Evolutionary conservation across 1,139 yeast species (phyloP).

Genomic region (Yamadazyma aaseri): DNA sequence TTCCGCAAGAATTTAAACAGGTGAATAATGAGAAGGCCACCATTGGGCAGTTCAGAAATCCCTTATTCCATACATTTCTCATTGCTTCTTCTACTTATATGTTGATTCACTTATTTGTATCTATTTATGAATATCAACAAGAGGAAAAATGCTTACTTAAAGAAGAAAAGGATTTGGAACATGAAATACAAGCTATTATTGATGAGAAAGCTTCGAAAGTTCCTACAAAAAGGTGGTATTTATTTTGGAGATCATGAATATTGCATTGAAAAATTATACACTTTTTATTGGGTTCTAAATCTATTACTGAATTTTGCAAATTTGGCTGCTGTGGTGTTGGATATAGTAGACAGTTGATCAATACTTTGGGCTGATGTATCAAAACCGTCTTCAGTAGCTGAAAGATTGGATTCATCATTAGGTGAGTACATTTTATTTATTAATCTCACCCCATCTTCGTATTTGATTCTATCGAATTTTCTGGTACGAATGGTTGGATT

Average conservation of each 20-base stretch:
- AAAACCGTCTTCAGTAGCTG: constrained; percentile 19
- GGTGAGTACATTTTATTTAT: constrained; percentile 36
- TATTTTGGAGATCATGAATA: constrained; percentile 20
- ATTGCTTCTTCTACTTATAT: constrained; percentile 42
- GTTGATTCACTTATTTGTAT: constrained; percentile 35
- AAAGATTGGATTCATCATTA: constrained; percentile 13
- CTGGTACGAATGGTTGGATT: constrained; percentile 43
- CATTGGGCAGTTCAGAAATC: constrained; percentile 37
- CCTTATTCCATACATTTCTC: constrained; percentile 40
- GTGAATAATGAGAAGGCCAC: constrained; percentile 26
- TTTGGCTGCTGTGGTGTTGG: constrained; percentile 35
- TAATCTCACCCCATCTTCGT: constrained; percentile 41
- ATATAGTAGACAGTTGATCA: constrained; percentile 27
- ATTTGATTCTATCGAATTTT: constrained; percentile 40
- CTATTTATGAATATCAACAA: constrained; percentile 31
- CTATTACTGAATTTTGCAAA: constrained; percentile 40
- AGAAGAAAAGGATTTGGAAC: constrained; percentile 29
- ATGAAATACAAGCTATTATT: constrained; percentile 30
- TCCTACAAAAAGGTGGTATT: constrained; percentile 22
- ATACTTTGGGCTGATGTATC: constrained; percentile 19
- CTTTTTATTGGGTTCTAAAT: constrained; percentile 8
- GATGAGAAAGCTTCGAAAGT: constrained; percentile 28
- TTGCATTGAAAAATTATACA: neutral
- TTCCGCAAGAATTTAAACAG: constrained; percentile 10
- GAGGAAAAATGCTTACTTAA: constrained; percentile 23